These are phyloP conservation scores for Cymbomonas tetramitiformis DNA, from an alignment of 139 green algal genomes.

Conservation along the genomic window DNA sequence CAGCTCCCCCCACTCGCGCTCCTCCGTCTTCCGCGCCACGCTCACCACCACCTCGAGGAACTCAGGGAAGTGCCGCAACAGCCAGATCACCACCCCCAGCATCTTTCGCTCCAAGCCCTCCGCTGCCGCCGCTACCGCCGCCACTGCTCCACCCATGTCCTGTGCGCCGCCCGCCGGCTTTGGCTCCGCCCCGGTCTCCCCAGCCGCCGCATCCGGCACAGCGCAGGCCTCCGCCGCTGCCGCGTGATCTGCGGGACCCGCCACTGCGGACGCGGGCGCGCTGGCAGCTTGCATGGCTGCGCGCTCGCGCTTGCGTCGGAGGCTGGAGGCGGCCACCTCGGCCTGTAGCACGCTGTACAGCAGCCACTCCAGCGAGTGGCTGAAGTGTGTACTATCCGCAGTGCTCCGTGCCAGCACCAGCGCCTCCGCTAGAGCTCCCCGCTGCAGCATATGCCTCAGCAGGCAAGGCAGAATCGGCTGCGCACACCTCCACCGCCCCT, in stretches of 20 bases:
- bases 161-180: not conserved
- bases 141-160: not conserved
- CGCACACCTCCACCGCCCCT: not conserved
- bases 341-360: constrained; percentile 80
- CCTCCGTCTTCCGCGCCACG: constrained; percentile 88
- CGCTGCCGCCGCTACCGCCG: not conserved
- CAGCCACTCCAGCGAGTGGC: constrained; percentile 83
- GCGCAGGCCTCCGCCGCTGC: too few relatives aligned
- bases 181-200: not conserved
- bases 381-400: constrained; percentile 54
- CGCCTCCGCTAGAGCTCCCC: constrained; percentile 37
- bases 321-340: too few relatives aligned
- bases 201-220: not conserved
- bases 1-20: constrained; percentile 71
- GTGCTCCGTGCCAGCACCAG: constrained; percentile 44
- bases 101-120: constrained; percentile 37
- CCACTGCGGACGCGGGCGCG: not conserved
- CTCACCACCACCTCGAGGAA: constrained; percentile 70
- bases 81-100: constrained; percentile 44
- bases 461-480: too few relatives aligned
- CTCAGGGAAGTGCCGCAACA: constrained; percentile 57
- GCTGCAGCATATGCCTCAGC: too few relatives aligned
- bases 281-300: too few relatives aligned
- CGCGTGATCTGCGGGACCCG: too few relatives aligned
- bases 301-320: too few relatives aligned